These are phyloP conservation scores for Dictyostelium purpureum DNA, from an alignment of 78 protist species.

Conservation along the genomic window DNA sequence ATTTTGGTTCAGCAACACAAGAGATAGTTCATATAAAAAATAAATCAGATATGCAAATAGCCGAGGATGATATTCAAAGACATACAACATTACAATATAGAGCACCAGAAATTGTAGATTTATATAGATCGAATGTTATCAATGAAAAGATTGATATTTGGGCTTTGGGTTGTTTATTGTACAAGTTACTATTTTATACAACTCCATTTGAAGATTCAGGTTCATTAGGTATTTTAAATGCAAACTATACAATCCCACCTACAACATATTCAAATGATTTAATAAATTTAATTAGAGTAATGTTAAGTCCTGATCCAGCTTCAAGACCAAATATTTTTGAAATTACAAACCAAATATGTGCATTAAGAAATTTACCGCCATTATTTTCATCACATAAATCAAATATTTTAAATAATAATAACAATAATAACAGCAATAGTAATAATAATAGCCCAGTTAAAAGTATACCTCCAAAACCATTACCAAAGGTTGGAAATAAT, in stretches of 20 bases:
- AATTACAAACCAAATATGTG: slow-evolving; percentile 18
- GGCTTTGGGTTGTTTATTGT: slow-evolving; percentile 89
- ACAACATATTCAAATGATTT: slow-evolving; percentile 24
- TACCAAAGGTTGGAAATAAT: neutral
- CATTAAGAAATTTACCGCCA: neutral
- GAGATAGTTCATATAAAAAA: slow-evolving; percentile 15
- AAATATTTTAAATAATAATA: slow-evolving; percentile 5
- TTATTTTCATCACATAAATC: slow-evolving; percentile 12
- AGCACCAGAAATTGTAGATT: slow-evolving; percentile 89
- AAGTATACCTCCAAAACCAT: slow-evolving; percentile 4
- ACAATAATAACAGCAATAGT: neutral
- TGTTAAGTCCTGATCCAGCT: slow-evolving; percentile 55
- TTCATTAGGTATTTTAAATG: slow-evolving; percentile 51
- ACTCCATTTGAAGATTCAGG: slow-evolving; percentile 75
- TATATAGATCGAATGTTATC: slow-evolving; percentile 76
- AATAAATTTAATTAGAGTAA: neutral
- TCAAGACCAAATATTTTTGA: slow-evolving; percentile 58
- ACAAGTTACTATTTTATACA: slow-evolving; percentile 62
- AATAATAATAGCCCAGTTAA: neutral
- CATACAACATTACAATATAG: slow-evolving; percentile 85
- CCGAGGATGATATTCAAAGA: slow-evolving; percentile 73
- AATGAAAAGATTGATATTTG: slow-evolving; percentile 87
- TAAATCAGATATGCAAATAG: slow-evolving; percentile 52
- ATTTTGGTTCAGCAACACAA: slow-evolving; percentile 82
- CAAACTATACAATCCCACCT: slow-evolving; percentile 40